Conservation (phyloP, 768 basidiomycete genomes). For the Xerocomus potaroensis region DNA sequence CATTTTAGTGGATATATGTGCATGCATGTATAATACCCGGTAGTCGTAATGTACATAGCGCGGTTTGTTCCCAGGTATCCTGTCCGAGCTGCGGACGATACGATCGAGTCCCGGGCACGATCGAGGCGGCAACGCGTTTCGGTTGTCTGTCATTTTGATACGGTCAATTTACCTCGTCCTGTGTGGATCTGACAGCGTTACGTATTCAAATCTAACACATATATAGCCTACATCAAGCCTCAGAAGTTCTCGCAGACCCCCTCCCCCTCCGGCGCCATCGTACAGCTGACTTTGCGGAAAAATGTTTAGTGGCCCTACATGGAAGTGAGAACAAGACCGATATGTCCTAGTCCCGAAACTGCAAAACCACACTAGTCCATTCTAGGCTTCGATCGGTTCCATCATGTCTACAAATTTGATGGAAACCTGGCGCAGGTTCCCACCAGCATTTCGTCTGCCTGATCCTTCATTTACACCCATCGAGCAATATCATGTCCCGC, state of each 20-base stretch:
- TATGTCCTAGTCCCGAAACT: constrained; percentile 8
- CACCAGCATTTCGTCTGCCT: no score
- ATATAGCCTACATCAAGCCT: background rate
- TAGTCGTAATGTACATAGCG: constrained; percentile 32
- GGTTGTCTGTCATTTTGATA: constrained; percentile 30
- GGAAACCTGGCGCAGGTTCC: constrained; percentile 24
- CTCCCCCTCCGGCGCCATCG: constrained; percentile 12
- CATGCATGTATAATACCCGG: constrained; percentile 36
- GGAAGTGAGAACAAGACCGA: constrained; percentile 8
- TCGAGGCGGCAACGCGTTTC: constrained; percentile 13
- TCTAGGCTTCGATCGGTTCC: constrained; percentile 26
- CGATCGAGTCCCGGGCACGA: background rate
- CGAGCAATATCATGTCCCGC: constrained; percentile 3
- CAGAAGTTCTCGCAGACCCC: constrained; percentile 11
- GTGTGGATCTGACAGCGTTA: constrained; percentile 30
- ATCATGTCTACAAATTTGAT: no score
- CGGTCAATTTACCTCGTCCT: constrained; percentile 26
- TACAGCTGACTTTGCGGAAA: constrained; percentile 6
- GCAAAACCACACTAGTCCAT: constrained; percentile 13
- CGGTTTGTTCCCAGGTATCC: constrained; percentile 1
- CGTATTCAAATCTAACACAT: constrained; percentile 18
- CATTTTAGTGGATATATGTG: constrained; percentile 37
- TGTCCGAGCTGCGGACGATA: background rate
- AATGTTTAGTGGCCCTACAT: constrained; percentile 4
- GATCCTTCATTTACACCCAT: constrained; percentile 9